These are phyloP conservation scores for Tylopilus intermedius DNA, from an alignment of 768 basidiomycete species.

Conservation along the genomic window DNA sequence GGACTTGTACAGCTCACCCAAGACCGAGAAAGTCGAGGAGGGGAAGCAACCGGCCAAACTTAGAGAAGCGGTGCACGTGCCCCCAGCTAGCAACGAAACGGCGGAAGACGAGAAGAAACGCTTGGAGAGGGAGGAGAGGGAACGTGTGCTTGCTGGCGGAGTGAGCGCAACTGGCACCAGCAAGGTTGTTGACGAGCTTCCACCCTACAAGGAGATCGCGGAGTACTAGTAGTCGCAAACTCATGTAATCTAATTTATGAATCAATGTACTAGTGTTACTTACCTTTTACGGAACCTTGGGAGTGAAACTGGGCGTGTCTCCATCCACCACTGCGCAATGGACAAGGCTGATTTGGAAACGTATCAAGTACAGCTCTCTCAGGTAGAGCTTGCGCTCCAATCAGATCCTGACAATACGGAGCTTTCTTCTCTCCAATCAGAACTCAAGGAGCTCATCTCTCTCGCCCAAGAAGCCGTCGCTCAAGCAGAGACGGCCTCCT, in stretches of 20 bases:
- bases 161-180: background rate
- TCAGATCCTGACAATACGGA: conserved; percentile 72
- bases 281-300: conserved; percentile 21
- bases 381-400: conserved; percentile 76
- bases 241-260: background rate
- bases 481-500: conserved; percentile 60
- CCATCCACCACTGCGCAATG: conserved; percentile 12
- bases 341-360: conserved; percentile 79
- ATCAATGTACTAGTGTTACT: conserved; percentile 1
- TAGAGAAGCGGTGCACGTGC: conserved; percentile 49
- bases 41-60: conserved; percentile 59
- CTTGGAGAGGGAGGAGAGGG: conserved; percentile 63
- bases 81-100: conserved; percentile 26
- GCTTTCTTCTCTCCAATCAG: conserved; percentile 65
- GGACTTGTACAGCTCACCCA: conserved; percentile 29
- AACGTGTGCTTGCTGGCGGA: conserved; percentile 38
- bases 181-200: conserved; percentile 34
- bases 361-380: conserved; percentile 85
- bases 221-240: conserved; percentile 4
- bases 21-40: conserved; percentile 53
- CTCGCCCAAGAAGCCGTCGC: conserved; percentile 70
- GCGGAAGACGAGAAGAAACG: conserved; percentile 64
- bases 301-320: background rate
- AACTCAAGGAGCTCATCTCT: conserved; percentile 78
- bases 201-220: conserved; percentile 41